Conservation (phyloP, 129 eudicot species). For the Oenanthe sinensis region DNA sequence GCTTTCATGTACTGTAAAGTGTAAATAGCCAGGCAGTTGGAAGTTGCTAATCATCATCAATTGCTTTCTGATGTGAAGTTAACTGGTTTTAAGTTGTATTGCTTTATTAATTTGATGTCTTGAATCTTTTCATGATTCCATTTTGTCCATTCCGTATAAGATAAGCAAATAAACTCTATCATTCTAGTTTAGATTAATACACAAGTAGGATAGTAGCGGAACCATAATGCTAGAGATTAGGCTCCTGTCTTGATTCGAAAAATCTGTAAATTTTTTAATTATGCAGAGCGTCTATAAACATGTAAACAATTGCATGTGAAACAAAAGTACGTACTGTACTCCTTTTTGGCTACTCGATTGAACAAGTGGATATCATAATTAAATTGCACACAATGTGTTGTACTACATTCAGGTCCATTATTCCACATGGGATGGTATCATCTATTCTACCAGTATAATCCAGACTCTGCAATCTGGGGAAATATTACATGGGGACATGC, state of each 20-base stretch:
- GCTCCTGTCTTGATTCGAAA: neutral
- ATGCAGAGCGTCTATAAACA: neutral
- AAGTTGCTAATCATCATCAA: neutral
- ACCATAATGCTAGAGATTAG: neutral
- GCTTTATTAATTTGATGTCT: neutral
- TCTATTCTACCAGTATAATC: slow-evolving; percentile 82
- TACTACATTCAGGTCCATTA: slow-evolving; percentile 53
- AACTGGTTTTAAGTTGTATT: neutral
- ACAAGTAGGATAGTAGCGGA: neutral
- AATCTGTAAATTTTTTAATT: too few species aligned
- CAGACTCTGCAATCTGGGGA: slow-evolving; percentile 87
- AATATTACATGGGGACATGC: slow-evolving; percentile 97
- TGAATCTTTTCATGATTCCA: neutral
- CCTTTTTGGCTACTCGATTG: neutral
- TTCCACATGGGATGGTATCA: slow-evolving; percentile 89
- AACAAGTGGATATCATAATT: neutral
- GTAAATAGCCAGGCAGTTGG: neutral
- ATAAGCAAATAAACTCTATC: neutral
- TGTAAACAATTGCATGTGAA: neutral
- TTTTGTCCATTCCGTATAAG: neutral
- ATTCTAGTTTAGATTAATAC: neutral
- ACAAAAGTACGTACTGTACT: neutral
- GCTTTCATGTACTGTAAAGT: too few species aligned
- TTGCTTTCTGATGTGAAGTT: neutral
- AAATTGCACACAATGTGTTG: neutral